phyloP scores from a whole-genome alignment of 73 alveolate genomes.

The Paramecium primaurelia region DNA sequence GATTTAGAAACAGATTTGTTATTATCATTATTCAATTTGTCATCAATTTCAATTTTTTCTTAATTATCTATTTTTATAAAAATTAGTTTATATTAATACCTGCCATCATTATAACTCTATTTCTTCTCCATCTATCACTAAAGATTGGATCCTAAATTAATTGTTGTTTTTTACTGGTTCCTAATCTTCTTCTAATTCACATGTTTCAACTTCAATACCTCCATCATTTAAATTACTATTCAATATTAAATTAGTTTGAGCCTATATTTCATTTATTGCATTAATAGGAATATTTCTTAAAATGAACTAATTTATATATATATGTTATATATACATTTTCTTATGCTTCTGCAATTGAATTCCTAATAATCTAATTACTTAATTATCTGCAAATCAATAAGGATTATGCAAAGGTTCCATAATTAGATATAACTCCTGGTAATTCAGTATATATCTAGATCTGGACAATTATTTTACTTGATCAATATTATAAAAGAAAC shows the following conservation, averaged over 20 bases:
- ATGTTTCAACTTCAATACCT: not conserved
- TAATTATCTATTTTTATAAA: not conserved
- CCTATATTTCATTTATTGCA: not conserved
- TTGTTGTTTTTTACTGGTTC: not conserved
- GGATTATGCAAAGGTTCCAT: conserved; percentile 19
- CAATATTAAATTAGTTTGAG: not conserved
- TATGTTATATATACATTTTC: not conserved
- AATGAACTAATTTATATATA: not conserved
- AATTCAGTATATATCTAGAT: not conserved
- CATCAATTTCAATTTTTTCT: not conserved
- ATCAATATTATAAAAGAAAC: not conserved
- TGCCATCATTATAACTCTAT: not conserved
- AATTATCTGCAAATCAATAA: not conserved
- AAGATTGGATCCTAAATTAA: not conserved
- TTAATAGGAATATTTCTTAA: not conserved
- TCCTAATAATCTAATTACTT: not conserved
- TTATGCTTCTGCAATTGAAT: not conserved
- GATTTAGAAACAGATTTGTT: not conserved
- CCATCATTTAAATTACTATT: not conserved
- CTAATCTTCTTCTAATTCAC: not conserved
- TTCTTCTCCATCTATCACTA: conserved; percentile 46
- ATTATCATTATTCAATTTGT: not conserved
- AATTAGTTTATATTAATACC: not conserved
- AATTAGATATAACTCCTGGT: conserved; percentile 20
- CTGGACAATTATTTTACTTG: not conserved